Base-by-base conservation (phyloP, 2,329 filamentous ascomycete species). In the Chaetomiaceae sp. region DNA sequence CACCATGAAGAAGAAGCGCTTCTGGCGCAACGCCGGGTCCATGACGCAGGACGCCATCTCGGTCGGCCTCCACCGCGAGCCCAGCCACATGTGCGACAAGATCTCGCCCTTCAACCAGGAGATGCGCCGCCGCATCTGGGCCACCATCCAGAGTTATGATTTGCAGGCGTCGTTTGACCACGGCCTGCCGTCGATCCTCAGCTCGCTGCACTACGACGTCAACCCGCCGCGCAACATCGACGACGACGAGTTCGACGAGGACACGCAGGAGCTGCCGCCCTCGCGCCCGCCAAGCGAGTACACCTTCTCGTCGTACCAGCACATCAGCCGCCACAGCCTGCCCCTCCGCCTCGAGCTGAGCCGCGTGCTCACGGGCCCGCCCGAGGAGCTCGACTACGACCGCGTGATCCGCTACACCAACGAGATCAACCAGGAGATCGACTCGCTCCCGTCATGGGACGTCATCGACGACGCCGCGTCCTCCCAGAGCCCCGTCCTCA, bases 1-100 rank as follows among this genome's bases (percentile, higher is more conserved):
- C 66, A 80, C 77, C 2, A 76, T 84, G 59, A 82, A 83, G 71
- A 84, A 84, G 74, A 84, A 84, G 73, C 73, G 79, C 12, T 83
- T 81, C 66, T 84, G 81, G 81, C 81, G 78, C 15, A 73, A 75
- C 36, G 73, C 81, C 1, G 80, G 81, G 0, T 72, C 75, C 5
- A 70, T 84, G 52, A 75, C 82, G 14, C 79, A 80, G 44, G 78
- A 83, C 47, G 80, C 77, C 51, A 77, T 84, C 53, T 76, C 77
- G 2, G 76, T 83, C 27, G 81, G 80, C 15, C 70, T 84, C 43
- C 81, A 84, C 60, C 77, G 78, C 17, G 81, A 84, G 62, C 80
- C 80, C 3, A 77, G 77, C 60, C 73, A 77, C 54, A 78, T 82
- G 69, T 72, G 70, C 17, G 73, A 75, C 51, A 77, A 77, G 58